Percentiles rank a stretch among this genome's conserved stretches.
Conservation (phyloP, 768 basidiomycete genomes). For the Trametes villosa region DNA sequence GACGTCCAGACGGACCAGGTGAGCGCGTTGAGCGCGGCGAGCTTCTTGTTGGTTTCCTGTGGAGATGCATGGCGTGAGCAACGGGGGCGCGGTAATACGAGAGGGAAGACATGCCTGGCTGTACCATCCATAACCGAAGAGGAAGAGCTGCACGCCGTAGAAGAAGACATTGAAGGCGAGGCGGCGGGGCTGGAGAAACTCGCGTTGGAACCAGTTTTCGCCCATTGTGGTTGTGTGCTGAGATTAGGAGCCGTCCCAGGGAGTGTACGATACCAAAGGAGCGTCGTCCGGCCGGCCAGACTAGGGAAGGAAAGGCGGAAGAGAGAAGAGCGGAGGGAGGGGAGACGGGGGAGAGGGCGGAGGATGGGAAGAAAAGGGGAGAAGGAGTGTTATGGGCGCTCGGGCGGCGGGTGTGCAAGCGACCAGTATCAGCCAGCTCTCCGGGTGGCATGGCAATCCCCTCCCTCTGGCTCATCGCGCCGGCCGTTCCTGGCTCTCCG, state of each 20-base stretch:
- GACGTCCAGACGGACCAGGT: conserved; percentile 88
- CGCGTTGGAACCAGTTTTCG: conserved; percentile 73
- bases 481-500: conserved; percentile 14
- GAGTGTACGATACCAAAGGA: conserved; percentile 31
- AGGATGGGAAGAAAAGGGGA: conserved; percentile 22
- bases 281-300: conserved; percentile 59
- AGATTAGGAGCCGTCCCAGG: conserved; percentile 16
- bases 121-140: conserved; percentile 90
- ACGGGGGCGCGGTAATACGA: neutral
- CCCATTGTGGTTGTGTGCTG: conserved; percentile 49
- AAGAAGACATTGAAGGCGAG: conserved; percentile 78
- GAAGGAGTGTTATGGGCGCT: conserved; percentile 14
- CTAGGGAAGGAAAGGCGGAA: conserved; percentile 28
- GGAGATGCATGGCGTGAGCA: conserved; percentile 7
- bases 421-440: conserved; percentile 15
- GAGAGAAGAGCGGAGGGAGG: conserved; percentile 29
- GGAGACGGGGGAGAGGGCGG: conserved; percentile 26
- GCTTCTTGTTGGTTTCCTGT: conserved; percentile 61
- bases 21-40: conserved; percentile 79
- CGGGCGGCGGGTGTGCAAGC: neutral
- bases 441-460: conserved; percentile 24
- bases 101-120: conserved; percentile 58
- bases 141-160: conserved; percentile 72
- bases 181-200: conserved; percentile 65
- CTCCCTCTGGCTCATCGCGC: conserved; percentile 9